Evolutionary conservation across 495 filamentous ascomycete species (phyloP).

Genomic region (Niebla homalea): DNA sequence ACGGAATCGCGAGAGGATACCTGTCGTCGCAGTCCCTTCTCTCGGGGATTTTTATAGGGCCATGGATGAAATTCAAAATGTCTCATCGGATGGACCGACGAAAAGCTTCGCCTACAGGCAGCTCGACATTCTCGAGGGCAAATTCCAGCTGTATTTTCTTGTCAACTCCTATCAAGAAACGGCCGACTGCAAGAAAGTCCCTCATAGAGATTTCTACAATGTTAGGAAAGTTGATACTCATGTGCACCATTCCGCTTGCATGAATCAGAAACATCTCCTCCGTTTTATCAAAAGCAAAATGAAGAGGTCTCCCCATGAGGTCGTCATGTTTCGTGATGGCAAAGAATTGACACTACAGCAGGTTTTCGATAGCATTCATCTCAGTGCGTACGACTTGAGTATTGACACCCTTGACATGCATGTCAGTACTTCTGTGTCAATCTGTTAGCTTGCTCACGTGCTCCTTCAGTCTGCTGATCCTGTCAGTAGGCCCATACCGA

Average conservation of each 20-base stretch:
- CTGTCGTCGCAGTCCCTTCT: slow-evolving; percentile 70
- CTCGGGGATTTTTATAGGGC: slow-evolving; percentile 92
- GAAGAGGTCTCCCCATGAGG: slow-evolving; percentile 91
- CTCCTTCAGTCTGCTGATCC: slow-evolving; percentile 2
- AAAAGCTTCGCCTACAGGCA: slow-evolving; percentile 95
- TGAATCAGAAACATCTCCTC: slow-evolving; percentile 98
- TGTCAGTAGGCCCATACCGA: slow-evolving; percentile 72
- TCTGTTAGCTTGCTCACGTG: background rate
- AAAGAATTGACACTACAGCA: slow-evolving; percentile 82
- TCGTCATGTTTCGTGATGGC: slow-evolving; percentile 84
- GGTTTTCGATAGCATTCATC: slow-evolving; percentile 92
- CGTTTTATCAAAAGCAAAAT: slow-evolving; percentile 99
- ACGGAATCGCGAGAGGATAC: slow-evolving; percentile 45
- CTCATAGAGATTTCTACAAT: slow-evolving; percentile 97
- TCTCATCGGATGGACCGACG: slow-evolving; percentile 86
- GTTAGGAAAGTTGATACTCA: slow-evolving; percentile 97
- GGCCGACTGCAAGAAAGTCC: slow-evolving; percentile 92
- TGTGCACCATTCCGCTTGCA: slow-evolving; percentile 97
- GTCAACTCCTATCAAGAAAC: slow-evolving; percentile 96
- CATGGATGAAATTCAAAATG: slow-evolving; percentile 67
- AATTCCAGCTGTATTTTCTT: slow-evolving; percentile 84
- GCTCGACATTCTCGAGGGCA: slow-evolving; percentile 87
- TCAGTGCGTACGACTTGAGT: slow-evolving; percentile 94
- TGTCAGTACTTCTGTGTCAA: slow-evolving; percentile 34
- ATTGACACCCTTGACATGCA: slow-evolving; percentile 99